Evolutionary conservation across 331 rosid genomes (phyloP).

Genomic region (Acacia concinna): DNA sequence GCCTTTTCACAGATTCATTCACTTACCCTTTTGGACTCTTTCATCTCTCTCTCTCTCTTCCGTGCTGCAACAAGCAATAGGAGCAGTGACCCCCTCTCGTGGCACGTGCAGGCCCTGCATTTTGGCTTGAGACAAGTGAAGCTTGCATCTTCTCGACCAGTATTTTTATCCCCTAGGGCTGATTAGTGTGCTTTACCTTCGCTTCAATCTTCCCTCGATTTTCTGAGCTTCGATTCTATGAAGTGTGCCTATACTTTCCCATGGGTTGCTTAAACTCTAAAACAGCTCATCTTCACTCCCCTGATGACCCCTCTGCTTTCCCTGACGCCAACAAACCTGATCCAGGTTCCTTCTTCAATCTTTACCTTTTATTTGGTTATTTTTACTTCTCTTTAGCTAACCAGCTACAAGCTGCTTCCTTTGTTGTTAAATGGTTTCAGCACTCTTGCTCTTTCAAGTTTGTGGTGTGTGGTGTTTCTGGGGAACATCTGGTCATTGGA

Average conservation of each 20-base stretch:
- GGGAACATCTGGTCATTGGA: background rate
- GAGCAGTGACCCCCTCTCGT: constrained; percentile 32
- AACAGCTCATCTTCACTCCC: constrained; percentile 60
- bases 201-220: constrained; percentile 11
- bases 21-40: constrained; percentile 31
- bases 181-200: background rate
- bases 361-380: background rate
- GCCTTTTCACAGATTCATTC: constrained; percentile 18
- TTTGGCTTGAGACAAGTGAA: constrained; percentile 18
- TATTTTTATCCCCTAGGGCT: background rate
- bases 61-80: constrained; percentile 41
- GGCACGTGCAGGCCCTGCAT: constrained; percentile 11
- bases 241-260: constrained; percentile 17
- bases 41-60: background rate
- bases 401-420: background rate
- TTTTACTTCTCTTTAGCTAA: background rate
- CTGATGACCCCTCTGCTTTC: constrained; percentile 32
- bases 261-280: constrained; percentile 83
- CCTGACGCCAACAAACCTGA: constrained; percentile 51
- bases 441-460: background rate
- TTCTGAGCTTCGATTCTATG: constrained; percentile 34
- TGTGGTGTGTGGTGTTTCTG: background rate
- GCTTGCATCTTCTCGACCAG: background rate
- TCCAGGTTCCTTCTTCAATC: constrained; percentile 50
- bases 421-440: background rate